Evolutionary conservation across 176 grass and related monocot species (phyloP).

Genomic region (Tillandsia fasciculata): DNA sequence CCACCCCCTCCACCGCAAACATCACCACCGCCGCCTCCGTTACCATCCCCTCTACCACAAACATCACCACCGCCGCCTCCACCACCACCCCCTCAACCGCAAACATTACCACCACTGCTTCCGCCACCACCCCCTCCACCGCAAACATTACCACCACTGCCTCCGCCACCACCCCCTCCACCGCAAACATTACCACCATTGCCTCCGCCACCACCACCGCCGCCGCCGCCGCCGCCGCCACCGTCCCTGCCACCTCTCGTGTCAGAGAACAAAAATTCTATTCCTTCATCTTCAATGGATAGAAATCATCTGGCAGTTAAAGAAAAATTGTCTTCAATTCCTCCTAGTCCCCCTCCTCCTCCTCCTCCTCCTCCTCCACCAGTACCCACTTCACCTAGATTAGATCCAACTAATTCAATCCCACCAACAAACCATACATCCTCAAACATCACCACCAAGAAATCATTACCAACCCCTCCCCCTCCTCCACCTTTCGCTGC

Average conservation of each 20-base stretch:
- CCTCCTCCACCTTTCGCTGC: slow-evolving; percentile 25
- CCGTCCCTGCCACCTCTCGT: not conserved
- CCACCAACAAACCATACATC: slow-evolving; percentile 16
- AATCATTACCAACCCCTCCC: slow-evolving; percentile 24
- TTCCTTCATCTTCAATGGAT: slow-evolving; percentile 15
- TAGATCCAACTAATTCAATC: slow-evolving; percentile 19
- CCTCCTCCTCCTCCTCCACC: not conserved
- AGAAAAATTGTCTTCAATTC: slow-evolving; percentile 17
- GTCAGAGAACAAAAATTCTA: not conserved
- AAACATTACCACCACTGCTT: not conserved
- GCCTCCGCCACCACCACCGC: too few relatives aligned
- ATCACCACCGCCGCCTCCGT: not conserved
- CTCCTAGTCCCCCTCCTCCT: slow-evolving; percentile 15
- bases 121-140: not conserved
- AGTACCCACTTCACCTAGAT: slow-evolving; percentile 10
- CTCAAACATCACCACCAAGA: slow-evolving; percentile 11
- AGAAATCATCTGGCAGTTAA: slow-evolving; percentile 13
- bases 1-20: not conserved
- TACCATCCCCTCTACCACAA: not conserved
- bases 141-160: not conserved
- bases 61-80: not conserved
- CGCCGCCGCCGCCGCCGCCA: not conserved
- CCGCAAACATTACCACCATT: not conserved
- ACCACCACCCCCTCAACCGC: not conserved
- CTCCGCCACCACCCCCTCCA: not conserved